These are phyloP conservation scores for Spirogloea muscicola DNA, from an alignment of 139 green algal species.

Conservation along the genomic window DNA sequence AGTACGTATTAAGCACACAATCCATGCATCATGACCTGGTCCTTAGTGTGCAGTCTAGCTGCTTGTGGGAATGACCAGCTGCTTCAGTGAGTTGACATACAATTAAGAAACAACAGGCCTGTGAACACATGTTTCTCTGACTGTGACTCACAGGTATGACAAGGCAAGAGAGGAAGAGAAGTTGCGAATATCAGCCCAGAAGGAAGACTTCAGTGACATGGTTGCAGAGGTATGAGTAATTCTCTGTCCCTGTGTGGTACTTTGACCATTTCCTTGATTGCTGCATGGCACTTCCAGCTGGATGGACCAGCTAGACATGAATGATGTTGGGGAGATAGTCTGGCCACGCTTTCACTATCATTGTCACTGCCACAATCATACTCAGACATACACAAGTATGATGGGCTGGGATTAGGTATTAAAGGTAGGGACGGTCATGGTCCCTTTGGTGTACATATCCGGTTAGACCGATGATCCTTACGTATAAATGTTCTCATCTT, in stretches of 20 bases:
- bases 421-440: not conserved
- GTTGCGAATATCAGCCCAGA: slow-evolving; percentile 3
- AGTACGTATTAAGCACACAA: slow-evolving; percentile 14
- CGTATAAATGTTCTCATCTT: not conserved
- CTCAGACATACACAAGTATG: not conserved
- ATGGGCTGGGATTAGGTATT: slow-evolving; percentile 17
- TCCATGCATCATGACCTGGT: not conserved
- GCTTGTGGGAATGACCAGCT: not conserved
- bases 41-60: not conserved
- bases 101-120: not conserved
- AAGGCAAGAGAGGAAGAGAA: no score
- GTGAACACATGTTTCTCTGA: slow-evolving; percentile 10
- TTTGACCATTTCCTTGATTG: slow-evolving; percentile 20
- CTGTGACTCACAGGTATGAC: slow-evolving; percentile 34
- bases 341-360: no score
- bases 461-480: no score
- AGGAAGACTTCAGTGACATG: slow-evolving; percentile 91
- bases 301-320: not conserved
- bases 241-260: not conserved
- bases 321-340: no score
- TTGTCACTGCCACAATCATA: no score
- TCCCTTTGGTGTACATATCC: slow-evolving; percentile 17
- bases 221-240: slow-evolving; percentile 66
- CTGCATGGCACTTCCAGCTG: not conserved
- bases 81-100: not conserved